Conservation (phyloP, 768 basidiomycete genomes). For the Russula brevipes region DNA sequence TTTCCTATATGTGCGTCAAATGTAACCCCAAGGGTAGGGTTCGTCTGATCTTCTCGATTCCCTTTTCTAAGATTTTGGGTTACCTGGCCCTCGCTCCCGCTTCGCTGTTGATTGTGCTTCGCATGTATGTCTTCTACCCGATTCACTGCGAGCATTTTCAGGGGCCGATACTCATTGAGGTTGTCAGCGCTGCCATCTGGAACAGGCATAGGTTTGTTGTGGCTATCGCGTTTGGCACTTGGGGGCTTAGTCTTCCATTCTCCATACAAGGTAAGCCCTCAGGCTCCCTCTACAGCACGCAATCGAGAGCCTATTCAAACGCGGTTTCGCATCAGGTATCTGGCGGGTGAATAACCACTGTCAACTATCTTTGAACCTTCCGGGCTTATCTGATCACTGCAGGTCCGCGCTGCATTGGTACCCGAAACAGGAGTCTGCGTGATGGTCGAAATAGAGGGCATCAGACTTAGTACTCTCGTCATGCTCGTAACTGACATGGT, state of each 20-base stretch:
- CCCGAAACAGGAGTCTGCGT: neutral
- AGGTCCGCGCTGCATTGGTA: neutral
- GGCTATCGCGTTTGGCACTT: neutral
- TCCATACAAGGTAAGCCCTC: constrained; percentile 2
- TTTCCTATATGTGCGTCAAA: neutral
- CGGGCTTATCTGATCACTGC: neutral
- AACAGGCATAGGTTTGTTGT: neutral
- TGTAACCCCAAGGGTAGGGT: neutral
- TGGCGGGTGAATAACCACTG: neutral
- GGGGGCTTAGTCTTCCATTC: neutral
- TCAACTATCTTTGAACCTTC: neutral
- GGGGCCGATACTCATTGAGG: neutral
- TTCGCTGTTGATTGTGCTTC: constrained; percentile 8
- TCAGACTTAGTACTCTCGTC: neutral
- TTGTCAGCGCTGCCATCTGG: constrained; percentile 12
- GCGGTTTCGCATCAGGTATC: neutral
- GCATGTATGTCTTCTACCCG: constrained; percentile 3
- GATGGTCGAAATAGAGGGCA: neutral
- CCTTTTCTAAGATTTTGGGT: neutral
- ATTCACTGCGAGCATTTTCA: neutral
- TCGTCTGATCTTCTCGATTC: neutral
- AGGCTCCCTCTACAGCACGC: too few species aligned
- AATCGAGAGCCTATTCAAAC: neutral
- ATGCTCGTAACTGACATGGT: neutral
- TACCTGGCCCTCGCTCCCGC: neutral